phyloP scores from a whole-genome alignment of 2,329 filamentous ascomycete genomes.

The Ambrosiella cleistominuta region DNA sequence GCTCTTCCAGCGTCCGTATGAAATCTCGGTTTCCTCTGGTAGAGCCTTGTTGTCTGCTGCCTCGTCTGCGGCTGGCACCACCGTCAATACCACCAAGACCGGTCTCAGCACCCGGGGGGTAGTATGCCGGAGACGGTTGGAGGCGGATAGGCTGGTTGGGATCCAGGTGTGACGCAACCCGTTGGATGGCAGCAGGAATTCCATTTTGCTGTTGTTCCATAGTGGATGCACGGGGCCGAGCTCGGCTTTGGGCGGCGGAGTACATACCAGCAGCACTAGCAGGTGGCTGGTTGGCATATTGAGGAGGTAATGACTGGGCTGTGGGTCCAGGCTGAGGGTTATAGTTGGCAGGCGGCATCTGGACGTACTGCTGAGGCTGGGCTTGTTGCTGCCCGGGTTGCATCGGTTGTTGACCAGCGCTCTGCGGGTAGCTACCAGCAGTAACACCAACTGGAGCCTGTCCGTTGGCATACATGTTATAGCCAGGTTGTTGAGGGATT shows the following conservation, averaged over 20 bases:
- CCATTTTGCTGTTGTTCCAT: constrained; percentile 92
- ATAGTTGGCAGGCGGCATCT: constrained; percentile 5
- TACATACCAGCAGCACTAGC: constrained; percentile 19
- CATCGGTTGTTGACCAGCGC: constrained; percentile 17
- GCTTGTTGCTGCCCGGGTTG: constrained; percentile 51
- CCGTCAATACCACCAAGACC: constrained; percentile 50
- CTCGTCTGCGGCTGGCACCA: constrained; percentile 53
- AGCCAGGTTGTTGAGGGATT: constrained; percentile 8
- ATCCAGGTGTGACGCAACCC: constrained; percentile 89
- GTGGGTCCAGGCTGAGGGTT: constrained; percentile 23
- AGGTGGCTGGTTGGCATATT: constrained; percentile 36
- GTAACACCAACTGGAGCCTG: constrained; percentile 14
- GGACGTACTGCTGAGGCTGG: constrained; percentile 36
- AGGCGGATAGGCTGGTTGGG: constrained; percentile 84
- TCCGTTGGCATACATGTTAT: constrained; percentile 49
- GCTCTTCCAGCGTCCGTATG: constrained; percentile 84
- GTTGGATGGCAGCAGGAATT: constrained; percentile 80
- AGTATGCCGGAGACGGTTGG: constrained; percentile 92
- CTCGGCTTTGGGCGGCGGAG: constrained; percentile 39
- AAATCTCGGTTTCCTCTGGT: constrained; percentile 61
- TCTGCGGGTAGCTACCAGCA: constrained; percentile 15
- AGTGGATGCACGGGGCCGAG: constrained; percentile 74
- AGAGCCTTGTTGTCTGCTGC: constrained; percentile 50
- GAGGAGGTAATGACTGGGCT: constrained; percentile 42
- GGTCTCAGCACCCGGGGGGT: constrained; percentile 59